Evolutionary conservation across 2,329 filamentous ascomycete species (phyloP).

Genomic region (Neofusicoccum kwambonambiense): DNA sequence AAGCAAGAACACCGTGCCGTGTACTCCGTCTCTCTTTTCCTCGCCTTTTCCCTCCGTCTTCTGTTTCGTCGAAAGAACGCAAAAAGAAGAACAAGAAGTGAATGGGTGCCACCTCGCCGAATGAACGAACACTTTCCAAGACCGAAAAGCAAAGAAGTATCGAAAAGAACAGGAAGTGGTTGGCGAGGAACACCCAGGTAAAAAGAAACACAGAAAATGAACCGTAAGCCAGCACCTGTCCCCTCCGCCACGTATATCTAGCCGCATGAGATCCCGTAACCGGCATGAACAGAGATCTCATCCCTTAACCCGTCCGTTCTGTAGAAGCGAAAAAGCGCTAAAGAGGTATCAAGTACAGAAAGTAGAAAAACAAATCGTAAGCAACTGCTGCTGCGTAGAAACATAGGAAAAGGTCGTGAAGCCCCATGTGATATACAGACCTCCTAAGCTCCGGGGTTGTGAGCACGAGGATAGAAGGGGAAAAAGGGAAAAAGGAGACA

Average conservation of each 20-base stretch:
- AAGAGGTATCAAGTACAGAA: constrained; percentile 17
- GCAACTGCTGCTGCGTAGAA: constrained; percentile 6
- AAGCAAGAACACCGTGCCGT: constrained; percentile 12
- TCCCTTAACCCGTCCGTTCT: background rate
- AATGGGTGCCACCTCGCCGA: background rate
- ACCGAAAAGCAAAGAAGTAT: constrained; percentile 1
- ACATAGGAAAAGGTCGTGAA: constrained; percentile 16
- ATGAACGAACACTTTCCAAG: constrained; percentile 13
- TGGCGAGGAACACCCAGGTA: background rate
- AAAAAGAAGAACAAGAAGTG: background rate
- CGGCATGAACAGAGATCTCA: constrained; percentile 13
- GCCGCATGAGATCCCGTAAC: constrained; percentile 12
- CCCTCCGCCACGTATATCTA: background rate
- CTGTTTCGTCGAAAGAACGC: background rate
- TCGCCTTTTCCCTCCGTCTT: background rate
- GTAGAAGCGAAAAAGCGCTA: constrained; percentile 14
- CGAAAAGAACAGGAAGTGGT: background rate
- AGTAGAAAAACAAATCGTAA: constrained; percentile 10
- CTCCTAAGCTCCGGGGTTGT: background rate
- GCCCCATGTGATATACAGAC: constrained; percentile 1
- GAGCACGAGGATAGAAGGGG: background rate
- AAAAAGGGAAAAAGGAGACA: background rate
- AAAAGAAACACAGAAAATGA: constrained; percentile 1
- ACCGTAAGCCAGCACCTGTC: background rate
- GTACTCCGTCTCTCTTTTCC: background rate